Evolutionary conservation across 306 rosid genomes (phyloP), one percentile per base, ranked within the genome.

Genomic region (Aeschynomene evenia): DNA sequence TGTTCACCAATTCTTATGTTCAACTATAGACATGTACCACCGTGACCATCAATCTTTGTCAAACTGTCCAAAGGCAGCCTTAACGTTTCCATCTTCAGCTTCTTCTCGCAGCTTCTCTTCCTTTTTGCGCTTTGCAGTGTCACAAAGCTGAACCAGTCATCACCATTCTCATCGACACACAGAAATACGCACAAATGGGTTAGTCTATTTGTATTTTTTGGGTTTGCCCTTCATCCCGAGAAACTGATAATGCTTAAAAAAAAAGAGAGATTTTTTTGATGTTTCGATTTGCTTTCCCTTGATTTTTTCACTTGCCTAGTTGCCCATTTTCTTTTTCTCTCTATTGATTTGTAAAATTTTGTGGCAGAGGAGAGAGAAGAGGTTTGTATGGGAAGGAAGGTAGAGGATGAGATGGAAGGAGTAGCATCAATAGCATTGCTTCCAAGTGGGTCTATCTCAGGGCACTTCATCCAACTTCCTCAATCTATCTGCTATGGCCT

Each of bases 361-460:
- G 39, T 43, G 24, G 76, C 76, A 45, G 88, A 67, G 67, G 78
- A 50, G 28, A 75, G 36, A 66, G 87, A 54, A 62, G 79, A 66
- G 39, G 74, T 10, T 13, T 37, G 14, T 9, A 11, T 11, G 43
- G 43, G 14, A 37, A 37, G 11, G 58, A 72, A 68, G 68, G 56
- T n/a, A 60, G 85, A 75, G 74, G 64, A 75, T 72, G 64, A 46
- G 37, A 88, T 86, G 96, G 96, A 90, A 84, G 98, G 98, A 74
- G 82, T 94, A 45, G 97, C 96, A 76, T 94, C 98, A 34, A 79
- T 94, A 53, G 97, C 92, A 66, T 72, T 94, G 60, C 69, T 90
- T 65, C 92, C 97, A 55, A 71, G 84, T 73, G 97, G 97, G 7
- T 90, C 97, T 33, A 55, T 94, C 52, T 94, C 97, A 16, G 98